Evolutionary conservation across 176 grass and related monocot species (phyloP).

Genomic region (Pharus latifolius): DNA sequence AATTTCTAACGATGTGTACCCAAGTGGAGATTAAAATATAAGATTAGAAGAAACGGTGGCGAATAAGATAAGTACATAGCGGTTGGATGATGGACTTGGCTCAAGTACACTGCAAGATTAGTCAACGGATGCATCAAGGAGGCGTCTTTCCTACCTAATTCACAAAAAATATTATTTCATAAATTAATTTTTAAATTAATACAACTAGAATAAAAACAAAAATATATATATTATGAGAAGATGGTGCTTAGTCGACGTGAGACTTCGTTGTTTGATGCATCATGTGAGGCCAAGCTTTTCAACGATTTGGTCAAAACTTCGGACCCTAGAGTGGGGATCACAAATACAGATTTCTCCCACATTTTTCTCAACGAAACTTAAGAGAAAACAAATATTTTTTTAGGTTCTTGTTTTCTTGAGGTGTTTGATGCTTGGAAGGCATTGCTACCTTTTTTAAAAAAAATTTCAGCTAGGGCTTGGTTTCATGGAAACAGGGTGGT

Average conservation of each 20-base stretch:
- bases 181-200: slow-evolving; percentile 3
- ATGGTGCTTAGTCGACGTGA: slow-evolving; percentile 4
- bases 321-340: slow-evolving; percentile 22
- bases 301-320: slow-evolving; percentile 55
- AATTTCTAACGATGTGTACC: neutral
- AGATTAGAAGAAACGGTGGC: neutral
- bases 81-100: slow-evolving; percentile 24
- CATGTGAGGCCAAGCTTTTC: slow-evolving; percentile 37
- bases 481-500: too few relatives aligned
- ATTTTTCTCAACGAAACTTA: slow-evolving; percentile 43
- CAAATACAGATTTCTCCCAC: slow-evolving; percentile 17
- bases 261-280: slow-evolving; percentile 14
- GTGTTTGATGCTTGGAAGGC: slow-evolving; percentile 59
- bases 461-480: too few relatives aligned
- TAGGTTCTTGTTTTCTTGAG: neutral
- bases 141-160: slow-evolving; percentile 43
- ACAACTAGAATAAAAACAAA: slow-evolving; percentile 20
- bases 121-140: slow-evolving; percentile 41
- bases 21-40: neutral
- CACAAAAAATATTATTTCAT: slow-evolving; percentile 8
- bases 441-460: too few relatives aligned
- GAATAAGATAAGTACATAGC: slow-evolving; percentile 18
- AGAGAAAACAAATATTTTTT: slow-evolving; percentile 11
- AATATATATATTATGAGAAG: neutral
- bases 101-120: slow-evolving; percentile 29